phyloP scores from a whole-genome alignment of 1,139 yeast species.

The Hansenula sp. region DNA sequence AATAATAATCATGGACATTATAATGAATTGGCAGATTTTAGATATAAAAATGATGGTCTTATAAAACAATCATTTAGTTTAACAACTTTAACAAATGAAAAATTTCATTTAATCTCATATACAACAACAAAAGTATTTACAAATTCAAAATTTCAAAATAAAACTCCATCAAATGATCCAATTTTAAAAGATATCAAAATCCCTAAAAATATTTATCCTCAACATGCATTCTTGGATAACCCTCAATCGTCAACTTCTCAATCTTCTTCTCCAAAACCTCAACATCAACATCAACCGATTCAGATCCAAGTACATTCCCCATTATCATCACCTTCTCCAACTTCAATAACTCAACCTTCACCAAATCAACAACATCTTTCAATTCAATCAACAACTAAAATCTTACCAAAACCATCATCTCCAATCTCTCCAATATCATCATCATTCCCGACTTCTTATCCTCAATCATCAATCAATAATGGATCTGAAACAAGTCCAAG shows the following conservation, averaged over 20 bases:
- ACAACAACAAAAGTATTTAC: conserved; percentile 31
- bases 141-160: conserved; percentile 21
- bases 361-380: background rate
- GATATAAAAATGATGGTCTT: conserved; percentile 44
- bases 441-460: too few species aligned
- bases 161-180: conserved; percentile 39
- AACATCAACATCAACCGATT: background rate
- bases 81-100: conserved; percentile 44
- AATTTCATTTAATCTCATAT: conserved; percentile 55
- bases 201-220: conserved; percentile 39
- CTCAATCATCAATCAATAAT: too few species aligned
- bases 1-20: too few species aligned
- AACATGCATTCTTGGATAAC: conserved; percentile 19
- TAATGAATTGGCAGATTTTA: conserved; percentile 25
- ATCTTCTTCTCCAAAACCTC: background rate
- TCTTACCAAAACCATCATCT: background rate
- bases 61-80: conserved; percentile 57
- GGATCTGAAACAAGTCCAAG: background rate
- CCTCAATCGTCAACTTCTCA: background rate
- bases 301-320: background rate
- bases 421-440: background rate
- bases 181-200: conserved; percentile 29
- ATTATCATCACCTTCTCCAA: background rate
- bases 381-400: background rate
- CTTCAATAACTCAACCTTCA: background rate